Base-by-base conservation (phyloP, 2,329 filamentous ascomycete genomes). In the Rutstroemia sp. region DNA sequence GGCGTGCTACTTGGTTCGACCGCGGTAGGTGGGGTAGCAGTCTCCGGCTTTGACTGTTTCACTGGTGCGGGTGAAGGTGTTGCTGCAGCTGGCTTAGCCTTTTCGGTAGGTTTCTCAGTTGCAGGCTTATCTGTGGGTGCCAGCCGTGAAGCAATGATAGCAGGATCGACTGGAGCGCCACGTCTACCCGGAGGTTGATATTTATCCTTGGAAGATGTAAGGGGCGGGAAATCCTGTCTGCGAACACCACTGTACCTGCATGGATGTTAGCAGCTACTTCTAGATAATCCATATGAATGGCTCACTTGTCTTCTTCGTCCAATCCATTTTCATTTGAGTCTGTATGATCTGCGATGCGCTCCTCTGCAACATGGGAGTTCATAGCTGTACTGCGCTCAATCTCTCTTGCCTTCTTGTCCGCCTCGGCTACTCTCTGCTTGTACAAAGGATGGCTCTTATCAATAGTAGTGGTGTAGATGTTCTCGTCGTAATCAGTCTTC, bases 221-320 rank as follows among this genome's bases (percentile, higher is more conserved):
- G 76, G n/a, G 87, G 80, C 5, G 86, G 81, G 65, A 87, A 87
- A 55, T 88, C 85, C 61, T 82, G 78, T 61, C 92, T 85, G 60
- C 86, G 86, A 55, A 99, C 94, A 69, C 92, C 92, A 68, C 92
- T 96, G 73, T 97, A 97, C 69, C 87, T 89, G 54, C 61, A 49
- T 48, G 50, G 64, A 57, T 65, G 63, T 56, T 25, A 58, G 48
- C 19, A 47, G 16, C 1, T 23, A 34, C 5, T 23, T 21, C 23
- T 57, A 38, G 17, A 25, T n/a, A 7, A 19, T 17, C 8, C 44
- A 36, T n/a, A 17, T 38, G 3, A 6, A 30, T 21, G 23, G 70
- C 81, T 65, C 78, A 91, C 84, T 94, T 96, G 69, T 95, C 92
- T 74, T 99, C 94, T 72, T 99, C 94, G 62, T 96, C 89, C 27